These are phyloP conservation scores for Brassica napus DNA, from an alignment of 345 rosid genomes.

Conservation along the genomic window Da-Ae NC_063437.1:20650501-20651000, in stretches of 20 bases:
- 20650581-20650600: no score
- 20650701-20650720: conserved; percentile 36
- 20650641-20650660: no score
- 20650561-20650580: no score
- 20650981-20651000: conserved; percentile 27
- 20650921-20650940: not conserved
- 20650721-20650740: conserved; percentile 33
- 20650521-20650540: no score
- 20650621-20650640: no score
- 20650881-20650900: conserved; percentile 11
- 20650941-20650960: conserved; percentile 7
- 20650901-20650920: conserved; percentile 13
- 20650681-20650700: not conserved
- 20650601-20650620: no score
- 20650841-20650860: conserved; percentile 3
- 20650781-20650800: conserved; percentile 10
- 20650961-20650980: conserved; percentile 36
- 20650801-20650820: conserved; percentile 10
- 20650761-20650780: conserved; percentile 18
- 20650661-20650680: no score
- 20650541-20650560: no score
- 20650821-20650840: not conserved
- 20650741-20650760: conserved; percentile 18
- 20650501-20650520: no score
- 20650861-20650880: conserved; percentile 13